Evolutionary conservation across 2,329 filamentous ascomycete species (phyloP).

Genomic region (Alternaria sp.): DNA sequence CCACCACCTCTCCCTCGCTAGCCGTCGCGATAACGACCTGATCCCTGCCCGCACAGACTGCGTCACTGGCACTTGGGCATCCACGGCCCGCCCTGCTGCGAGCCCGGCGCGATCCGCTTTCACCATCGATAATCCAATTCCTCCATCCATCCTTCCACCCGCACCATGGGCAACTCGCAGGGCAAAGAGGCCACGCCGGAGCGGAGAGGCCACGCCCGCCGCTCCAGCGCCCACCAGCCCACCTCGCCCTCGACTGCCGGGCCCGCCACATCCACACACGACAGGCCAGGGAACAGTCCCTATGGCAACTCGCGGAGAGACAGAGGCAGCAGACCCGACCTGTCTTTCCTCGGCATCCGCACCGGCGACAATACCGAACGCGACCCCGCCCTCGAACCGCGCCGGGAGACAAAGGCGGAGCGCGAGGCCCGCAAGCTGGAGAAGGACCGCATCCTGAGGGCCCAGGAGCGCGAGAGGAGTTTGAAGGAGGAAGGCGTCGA

Average conservation of each 20-base stretch:
- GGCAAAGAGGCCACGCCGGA: slow-evolving; percentile 54
- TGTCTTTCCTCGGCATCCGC: slow-evolving; percentile 65
- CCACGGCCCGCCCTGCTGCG: slow-evolving; percentile 17
- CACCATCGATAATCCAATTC: slow-evolving; percentile 11
- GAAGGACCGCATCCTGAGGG: slow-evolving; percentile 74
- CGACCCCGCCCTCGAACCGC: slow-evolving; percentile 61
- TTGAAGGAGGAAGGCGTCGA: slow-evolving; percentile 92
- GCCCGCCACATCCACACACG: slow-evolving; percentile 31
- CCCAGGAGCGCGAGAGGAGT: slow-evolving; percentile 88
- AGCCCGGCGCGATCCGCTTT: slow-evolving; percentile 27
- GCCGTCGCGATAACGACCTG: slow-evolving; percentile 14
- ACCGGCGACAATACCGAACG: slow-evolving; percentile 57
- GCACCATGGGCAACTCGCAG: slow-evolving; percentile 56
- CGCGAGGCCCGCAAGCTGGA: slow-evolving; percentile 85
- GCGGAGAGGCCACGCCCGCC: slow-evolving; percentile 42
- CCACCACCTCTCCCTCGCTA: slow-evolving; percentile 22
- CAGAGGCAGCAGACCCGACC: slow-evolving; percentile 63
- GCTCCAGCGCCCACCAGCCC: slow-evolving; percentile 40
- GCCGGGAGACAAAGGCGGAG: slow-evolving; percentile 89
- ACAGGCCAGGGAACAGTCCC: slow-evolving; percentile 40
- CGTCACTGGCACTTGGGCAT: slow-evolving; percentile 22
- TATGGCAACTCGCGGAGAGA: slow-evolving; percentile 55
- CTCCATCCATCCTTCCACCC: slow-evolving; percentile 8
- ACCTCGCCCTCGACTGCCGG: slow-evolving; percentile 39
- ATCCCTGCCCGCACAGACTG: slow-evolving; percentile 22